phyloP scores from a whole-genome alignment of 208 protist genomes.

The Trichomonas gallinae region DNA sequence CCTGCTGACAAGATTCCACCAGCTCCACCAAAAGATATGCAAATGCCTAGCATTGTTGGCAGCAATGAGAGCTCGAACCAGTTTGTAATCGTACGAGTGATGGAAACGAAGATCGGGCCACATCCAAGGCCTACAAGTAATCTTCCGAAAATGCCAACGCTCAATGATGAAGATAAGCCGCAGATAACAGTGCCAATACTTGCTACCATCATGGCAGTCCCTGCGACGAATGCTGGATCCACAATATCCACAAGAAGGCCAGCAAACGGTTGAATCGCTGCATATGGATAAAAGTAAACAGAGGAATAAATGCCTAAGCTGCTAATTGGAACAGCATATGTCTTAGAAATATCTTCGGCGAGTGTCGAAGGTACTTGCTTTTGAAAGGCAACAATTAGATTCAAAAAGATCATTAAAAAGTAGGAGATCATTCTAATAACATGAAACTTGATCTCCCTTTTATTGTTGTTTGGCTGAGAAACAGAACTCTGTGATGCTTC shows the following conservation, averaged over 20 bases:
- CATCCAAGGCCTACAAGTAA: background rate
- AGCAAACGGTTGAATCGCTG: background rate
- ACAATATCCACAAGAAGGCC: background rate
- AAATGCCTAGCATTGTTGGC: background rate
- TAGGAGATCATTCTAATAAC: too few relatives aligned
- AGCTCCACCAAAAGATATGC: background rate
- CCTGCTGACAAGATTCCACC: background rate
- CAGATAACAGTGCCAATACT: background rate
- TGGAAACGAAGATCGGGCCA: background rate
- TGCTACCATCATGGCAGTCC: background rate
- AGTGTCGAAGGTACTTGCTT: background rate
- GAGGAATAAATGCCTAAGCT: background rate
- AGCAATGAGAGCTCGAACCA: background rate
- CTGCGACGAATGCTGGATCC: background rate
- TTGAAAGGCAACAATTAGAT: background rate
- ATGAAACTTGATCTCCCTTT: too few relatives aligned
- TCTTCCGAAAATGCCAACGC: background rate
- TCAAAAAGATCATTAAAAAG: background rate
- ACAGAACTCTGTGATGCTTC: too few relatives aligned
- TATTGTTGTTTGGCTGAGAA: too few relatives aligned
- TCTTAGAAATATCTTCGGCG: background rate
- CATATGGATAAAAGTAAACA: background rate
- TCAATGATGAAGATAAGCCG: background rate
- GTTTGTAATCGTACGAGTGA: background rate
- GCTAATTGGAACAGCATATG: background rate